phyloP scores from a whole-genome alignment of 345 rosid species.

The Toxicodendron radicans region DNA sequence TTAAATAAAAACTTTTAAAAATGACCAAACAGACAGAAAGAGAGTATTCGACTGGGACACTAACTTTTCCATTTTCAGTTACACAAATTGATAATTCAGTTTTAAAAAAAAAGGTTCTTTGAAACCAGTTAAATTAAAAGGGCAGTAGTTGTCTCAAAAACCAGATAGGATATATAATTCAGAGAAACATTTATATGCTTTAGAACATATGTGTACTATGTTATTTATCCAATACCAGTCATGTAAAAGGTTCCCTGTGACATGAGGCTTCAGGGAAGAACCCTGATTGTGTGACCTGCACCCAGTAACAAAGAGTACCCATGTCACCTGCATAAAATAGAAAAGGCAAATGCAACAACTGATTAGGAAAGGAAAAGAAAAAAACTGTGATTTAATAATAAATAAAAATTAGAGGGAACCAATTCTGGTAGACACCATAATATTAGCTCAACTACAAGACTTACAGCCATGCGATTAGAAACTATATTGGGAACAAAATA shows the following conservation, averaged over 20 bases:
- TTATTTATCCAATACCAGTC: conserved; percentile 58
- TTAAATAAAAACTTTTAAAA: conserved; percentile 11
- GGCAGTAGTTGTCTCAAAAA: conserved; percentile 1
- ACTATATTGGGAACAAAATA: neutral
- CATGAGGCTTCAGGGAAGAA: conserved; percentile 78
- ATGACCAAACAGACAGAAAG: neutral
- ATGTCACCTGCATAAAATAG: conserved; percentile 48
- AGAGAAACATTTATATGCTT: neutral
- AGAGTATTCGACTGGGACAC: conserved; percentile 7
- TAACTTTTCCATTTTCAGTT: conserved; percentile 9
- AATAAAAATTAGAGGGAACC: neutral
- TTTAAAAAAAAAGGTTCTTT: neutral
- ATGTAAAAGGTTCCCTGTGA: conserved; percentile 63
- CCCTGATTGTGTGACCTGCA: conserved; percentile 49
- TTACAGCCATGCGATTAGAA: neutral
- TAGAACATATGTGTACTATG: neutral
- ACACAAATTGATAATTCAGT: neutral
- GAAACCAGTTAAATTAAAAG: neutral
- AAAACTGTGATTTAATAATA: neutral
- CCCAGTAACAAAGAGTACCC: conserved; percentile 59
- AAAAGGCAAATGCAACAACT: conserved; percentile 7
- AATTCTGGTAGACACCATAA: neutral
- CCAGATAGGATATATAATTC: neutral
- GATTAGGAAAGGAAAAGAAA: neutral
- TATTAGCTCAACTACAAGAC: neutral